A percentile compares a stretch with the other conserved stretches of the same genome.
phyloP scores from a whole-genome alignment of 495 filamentous ascomycete genomes.

The Podospora anserina region DNA sequence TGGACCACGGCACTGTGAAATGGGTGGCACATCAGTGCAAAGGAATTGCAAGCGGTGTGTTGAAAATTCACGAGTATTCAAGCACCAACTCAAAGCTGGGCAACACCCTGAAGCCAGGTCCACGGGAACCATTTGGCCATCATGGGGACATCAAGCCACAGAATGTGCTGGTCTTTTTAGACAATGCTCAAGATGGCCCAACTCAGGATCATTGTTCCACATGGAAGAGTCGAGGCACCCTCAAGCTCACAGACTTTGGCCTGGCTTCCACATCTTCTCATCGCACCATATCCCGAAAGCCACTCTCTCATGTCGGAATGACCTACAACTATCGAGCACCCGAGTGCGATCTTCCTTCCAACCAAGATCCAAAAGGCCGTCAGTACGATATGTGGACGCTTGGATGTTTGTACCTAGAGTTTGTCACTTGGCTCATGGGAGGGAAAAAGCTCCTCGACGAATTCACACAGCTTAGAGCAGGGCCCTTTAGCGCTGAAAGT shows the following conservation, averaged over 20 bases:
- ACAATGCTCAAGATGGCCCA: neutral
- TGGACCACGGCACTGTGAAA: neutral
- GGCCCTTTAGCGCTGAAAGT: neutral
- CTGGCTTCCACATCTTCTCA: conserved; percentile 14
- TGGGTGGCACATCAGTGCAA: conserved; percentile 29
- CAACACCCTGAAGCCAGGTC: neutral
- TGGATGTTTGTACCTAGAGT: conserved; percentile 35
- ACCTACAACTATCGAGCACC: conserved; percentile 25
- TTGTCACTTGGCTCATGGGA: conserved; percentile 25
- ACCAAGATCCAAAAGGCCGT: conserved; percentile 2
- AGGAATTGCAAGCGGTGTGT: conserved; percentile 24
- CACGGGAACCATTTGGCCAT: conserved; percentile 20
- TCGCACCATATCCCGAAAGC: conserved; percentile 1
- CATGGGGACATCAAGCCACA: conserved; percentile 31
- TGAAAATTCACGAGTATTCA: conserved; percentile 19
- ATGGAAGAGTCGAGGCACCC: neutral
- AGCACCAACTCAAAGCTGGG: conserved; percentile 2
- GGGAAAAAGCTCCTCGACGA: neutral
- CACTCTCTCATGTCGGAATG: neutral
- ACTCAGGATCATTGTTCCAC: no score
- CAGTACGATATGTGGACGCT: conserved; percentile 35
- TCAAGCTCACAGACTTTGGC: conserved; percentile 28
- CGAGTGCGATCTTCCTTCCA: conserved; percentile 22
- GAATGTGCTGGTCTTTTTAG: conserved; percentile 26
- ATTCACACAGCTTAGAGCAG: neutral